Conservation (phyloP, 139 green algal genomes). For the Picocystis salinarum region DNA sequence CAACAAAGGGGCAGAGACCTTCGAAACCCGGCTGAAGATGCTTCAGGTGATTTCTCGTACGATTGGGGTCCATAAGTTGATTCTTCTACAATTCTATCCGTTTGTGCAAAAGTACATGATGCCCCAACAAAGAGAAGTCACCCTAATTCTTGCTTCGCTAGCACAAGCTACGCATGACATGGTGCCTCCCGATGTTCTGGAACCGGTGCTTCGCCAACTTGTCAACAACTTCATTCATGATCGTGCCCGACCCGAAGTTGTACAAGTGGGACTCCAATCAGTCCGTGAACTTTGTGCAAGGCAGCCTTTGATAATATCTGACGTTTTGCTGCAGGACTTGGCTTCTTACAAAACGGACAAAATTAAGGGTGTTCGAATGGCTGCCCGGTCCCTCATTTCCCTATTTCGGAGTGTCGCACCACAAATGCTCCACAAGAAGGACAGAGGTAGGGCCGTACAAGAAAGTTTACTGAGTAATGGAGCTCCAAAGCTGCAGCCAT, state of each 20-base stretch:
- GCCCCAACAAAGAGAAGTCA: conserved; percentile 59
- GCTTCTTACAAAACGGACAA: too few relatives aligned
- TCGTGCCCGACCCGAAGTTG: conserved; percentile 26
- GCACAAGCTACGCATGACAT: conserved; percentile 67
- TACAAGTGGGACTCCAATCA: too few relatives aligned
- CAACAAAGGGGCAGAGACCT: conserved; percentile 36
- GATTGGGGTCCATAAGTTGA: conserved; percentile 75
- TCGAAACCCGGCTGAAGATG: conserved; percentile 46
- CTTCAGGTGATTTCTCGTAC: conserved; percentile 35
- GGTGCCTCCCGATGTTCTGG: conserved; percentile 75
- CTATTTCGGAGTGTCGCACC: too few relatives aligned
- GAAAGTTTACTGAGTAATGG: too few relatives aligned
- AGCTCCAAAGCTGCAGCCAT: too few relatives aligned
- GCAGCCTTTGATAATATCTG: too few relatives aligned
- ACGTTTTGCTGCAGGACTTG: too few relatives aligned
- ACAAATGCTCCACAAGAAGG: too few relatives aligned
- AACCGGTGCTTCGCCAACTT: conserved; percentile 72
- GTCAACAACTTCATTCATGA: conserved; percentile 94
- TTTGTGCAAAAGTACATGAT: conserved; percentile 68
- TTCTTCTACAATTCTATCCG: conserved; percentile 92
- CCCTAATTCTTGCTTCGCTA: conserved; percentile 52
- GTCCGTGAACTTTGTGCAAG: too few relatives aligned
- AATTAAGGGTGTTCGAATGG: too few relatives aligned
- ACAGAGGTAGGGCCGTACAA: too few relatives aligned
- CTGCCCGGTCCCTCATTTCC: too few relatives aligned